Conservation (phyloP, 108 stramenopile species). For the Aureococcus anophagefferens region DNA sequence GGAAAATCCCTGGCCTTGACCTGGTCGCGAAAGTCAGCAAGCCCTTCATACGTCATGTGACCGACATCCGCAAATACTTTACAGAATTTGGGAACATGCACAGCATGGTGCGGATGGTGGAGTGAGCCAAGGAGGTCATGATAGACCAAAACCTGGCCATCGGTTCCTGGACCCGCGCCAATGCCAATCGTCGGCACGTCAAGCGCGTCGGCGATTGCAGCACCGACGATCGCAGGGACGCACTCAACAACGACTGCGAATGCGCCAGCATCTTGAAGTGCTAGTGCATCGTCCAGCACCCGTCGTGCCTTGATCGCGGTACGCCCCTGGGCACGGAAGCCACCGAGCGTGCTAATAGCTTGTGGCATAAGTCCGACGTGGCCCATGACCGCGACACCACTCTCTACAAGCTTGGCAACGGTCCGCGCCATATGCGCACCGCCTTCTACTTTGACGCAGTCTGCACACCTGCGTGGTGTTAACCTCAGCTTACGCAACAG, state of each 20-base stretch:
- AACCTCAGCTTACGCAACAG: no score
- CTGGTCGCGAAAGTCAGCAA: constrained; percentile 68
- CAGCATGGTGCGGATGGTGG: constrained; percentile 89
- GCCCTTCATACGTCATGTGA: no score
- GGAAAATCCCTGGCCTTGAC: no score
- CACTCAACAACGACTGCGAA: constrained; percentile 93
- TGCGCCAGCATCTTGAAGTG: constrained; percentile 86
- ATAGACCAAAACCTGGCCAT: constrained; percentile 69
- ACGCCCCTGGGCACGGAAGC: constrained; percentile 95
- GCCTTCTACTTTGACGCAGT: constrained; percentile 81
- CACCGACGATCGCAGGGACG: constrained; percentile 82
- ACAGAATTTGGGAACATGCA: constrained; percentile 93
- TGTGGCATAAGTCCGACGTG: constrained; percentile 96
- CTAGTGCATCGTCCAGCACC: constrained; percentile 82
- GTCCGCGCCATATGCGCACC: constrained; percentile 45
- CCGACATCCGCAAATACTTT: constrained; percentile 87
- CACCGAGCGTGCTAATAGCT: constrained; percentile 84
- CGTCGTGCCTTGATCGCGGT: constrained; percentile 72
- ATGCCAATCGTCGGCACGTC: constrained; percentile 98
- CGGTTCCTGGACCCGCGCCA: constrained; percentile 47
- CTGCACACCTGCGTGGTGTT: no score
- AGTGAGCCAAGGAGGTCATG: constrained; percentile 97
- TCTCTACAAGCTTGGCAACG: constrained; percentile 70
- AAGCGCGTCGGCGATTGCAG: constrained; percentile 76
- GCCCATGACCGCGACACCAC: constrained; percentile 94